These are phyloP conservation scores for Picocystis sp. DNA, from an alignment of 163 green algal genomes.

Conservation along the genomic window DNA sequence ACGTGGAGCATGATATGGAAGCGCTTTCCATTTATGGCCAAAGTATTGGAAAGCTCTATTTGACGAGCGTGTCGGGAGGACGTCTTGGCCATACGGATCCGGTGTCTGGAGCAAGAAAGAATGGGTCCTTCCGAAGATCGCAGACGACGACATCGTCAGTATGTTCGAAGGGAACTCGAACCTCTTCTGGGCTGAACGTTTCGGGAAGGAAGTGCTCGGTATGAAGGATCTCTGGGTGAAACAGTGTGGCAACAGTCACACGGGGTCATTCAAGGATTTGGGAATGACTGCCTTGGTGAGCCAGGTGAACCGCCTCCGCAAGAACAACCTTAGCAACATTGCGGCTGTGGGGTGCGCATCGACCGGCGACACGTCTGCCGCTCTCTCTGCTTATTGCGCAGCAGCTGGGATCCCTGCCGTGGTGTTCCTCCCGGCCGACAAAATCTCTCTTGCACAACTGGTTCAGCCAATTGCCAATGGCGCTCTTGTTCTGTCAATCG, in stretches of 20 bases:
- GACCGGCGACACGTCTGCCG: conserved; percentile 92
- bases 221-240: conserved; percentile 99
- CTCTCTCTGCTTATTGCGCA: conserved; percentile 92
- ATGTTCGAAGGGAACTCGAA: conserved; percentile 99
- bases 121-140: conserved; percentile 83
- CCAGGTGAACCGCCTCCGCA: conserved; percentile 88
- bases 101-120: conserved; percentile 99
- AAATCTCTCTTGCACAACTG: conserved; percentile 89
- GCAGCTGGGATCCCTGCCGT: conserved; percentile 72
- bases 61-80: conserved; percentile 74
- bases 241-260: conserved; percentile 98
- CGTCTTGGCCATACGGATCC: conserved; percentile 85
- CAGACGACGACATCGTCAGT: conserved; percentile 84
- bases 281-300: conserved; percentile 96
- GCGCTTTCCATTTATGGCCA: conserved; percentile 61
- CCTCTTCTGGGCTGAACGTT: conserved; percentile 98
- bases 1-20: conserved; percentile 94
- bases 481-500: conserved; percentile 88
- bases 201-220: conserved; percentile 69
- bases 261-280: conserved; percentile 96
- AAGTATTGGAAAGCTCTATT: conserved; percentile 90
- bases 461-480: conserved; percentile 98
- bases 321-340: conserved; percentile 63
- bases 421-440: conserved; percentile 66
- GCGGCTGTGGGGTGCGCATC: conserved; percentile 91